phyloP scores from a whole-genome alignment of 768 basidiomycete species.

The Mycena kentingensis region DNA sequence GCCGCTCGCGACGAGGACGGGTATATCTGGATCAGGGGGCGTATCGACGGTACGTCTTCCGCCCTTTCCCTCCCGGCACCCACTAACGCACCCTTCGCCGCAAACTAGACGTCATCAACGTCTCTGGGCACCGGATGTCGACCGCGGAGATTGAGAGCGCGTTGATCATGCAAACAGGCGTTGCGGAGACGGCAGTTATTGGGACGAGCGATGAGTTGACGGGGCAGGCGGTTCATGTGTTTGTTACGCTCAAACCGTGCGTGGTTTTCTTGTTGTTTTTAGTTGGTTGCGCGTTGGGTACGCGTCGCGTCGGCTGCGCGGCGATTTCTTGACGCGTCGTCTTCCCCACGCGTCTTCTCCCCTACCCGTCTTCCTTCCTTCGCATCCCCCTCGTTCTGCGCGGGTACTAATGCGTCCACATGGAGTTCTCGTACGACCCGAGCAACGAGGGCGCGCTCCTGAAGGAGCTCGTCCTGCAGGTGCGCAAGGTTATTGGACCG shows the following conservation, averaged over 20 bases:
- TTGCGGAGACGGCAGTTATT: slow-evolving; percentile 92
- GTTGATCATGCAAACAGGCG: slow-evolving; percentile 90
- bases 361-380: background rate
- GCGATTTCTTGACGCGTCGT: background rate
- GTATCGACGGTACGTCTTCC: slow-evolving; percentile 74
- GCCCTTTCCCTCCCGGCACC: slow-evolving; percentile 7
- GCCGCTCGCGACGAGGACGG: slow-evolving; percentile 93
- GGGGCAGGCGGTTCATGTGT: slow-evolving; percentile 92
- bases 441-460: slow-evolving; percentile 66
- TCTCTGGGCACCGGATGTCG: slow-evolving; percentile 94
- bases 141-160: slow-evolving; percentile 99
- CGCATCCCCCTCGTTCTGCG: background rate
- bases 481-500: slow-evolving; percentile 96
- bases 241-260: slow-evolving; percentile 92
- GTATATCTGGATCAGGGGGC: slow-evolving; percentile 98
- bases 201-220: slow-evolving; percentile 86
- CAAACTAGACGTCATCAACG: slow-evolving; percentile 94
- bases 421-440: slow-evolving; percentile 79
- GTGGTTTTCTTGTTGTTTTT: slow-evolving; percentile 30
- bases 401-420: slow-evolving; percentile 26
- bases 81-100: background rate
- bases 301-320: too few species aligned
- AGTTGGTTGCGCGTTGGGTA: too few species aligned
- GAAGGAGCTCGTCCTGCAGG: slow-evolving; percentile 93
- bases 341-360: background rate